A percentile compares a stretch with the other conserved stretches of the same genome.
phyloP scores from a whole-genome alignment of 441 rosid genomes.

The Biscutella laevigata region DNA sequence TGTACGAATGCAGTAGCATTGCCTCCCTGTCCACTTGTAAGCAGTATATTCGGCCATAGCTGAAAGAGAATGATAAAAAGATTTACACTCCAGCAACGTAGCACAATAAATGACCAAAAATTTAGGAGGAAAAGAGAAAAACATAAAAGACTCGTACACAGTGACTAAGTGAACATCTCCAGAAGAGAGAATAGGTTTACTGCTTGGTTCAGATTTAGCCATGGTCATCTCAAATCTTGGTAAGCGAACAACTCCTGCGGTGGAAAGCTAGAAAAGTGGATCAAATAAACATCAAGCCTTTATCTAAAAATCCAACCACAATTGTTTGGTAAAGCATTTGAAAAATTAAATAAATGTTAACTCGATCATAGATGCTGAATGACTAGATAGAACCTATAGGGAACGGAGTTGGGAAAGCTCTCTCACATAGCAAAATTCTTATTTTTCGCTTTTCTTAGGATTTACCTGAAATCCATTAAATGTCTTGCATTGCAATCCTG shows the following conservation, averaged over 20 bases:
- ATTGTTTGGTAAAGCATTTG: background rate
- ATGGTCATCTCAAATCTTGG: constrained; percentile 93
- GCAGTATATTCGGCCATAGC: constrained; percentile 98
- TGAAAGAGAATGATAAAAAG: constrained; percentile 24
- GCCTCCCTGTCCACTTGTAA: constrained; percentile 95
- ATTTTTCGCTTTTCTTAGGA: background rate
- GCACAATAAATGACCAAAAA: background rate
- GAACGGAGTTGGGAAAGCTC: background rate
- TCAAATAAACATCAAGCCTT: constrained; percentile 12
- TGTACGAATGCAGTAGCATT: constrained; percentile 79
- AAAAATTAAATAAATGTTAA: background rate
- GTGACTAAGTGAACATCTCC: constrained; percentile 80
- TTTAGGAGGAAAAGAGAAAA: constrained; percentile 8
- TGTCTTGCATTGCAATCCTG: constrained; percentile 92
- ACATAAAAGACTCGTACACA: constrained; percentile 46
- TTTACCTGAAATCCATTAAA: constrained; percentile 86
- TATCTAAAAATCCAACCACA: constrained; percentile 17
- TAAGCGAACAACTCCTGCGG: constrained; percentile 79
- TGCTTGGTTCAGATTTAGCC: constrained; percentile 81
- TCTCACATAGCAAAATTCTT: background rate
- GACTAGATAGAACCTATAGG: background rate
- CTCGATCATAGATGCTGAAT: constrained; percentile 2
- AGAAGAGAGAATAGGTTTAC: constrained; percentile 80
- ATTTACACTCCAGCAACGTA: background rate
- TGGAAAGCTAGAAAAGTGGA: constrained; percentile 68